Percentiles rank a stretch among this genome's conserved stretches.
These are phyloP conservation scores for Neopestalotiopsis sp. DNA, from an alignment of 2,329 filamentous ascomycete genomes.

Conservation along the genomic window DNA sequence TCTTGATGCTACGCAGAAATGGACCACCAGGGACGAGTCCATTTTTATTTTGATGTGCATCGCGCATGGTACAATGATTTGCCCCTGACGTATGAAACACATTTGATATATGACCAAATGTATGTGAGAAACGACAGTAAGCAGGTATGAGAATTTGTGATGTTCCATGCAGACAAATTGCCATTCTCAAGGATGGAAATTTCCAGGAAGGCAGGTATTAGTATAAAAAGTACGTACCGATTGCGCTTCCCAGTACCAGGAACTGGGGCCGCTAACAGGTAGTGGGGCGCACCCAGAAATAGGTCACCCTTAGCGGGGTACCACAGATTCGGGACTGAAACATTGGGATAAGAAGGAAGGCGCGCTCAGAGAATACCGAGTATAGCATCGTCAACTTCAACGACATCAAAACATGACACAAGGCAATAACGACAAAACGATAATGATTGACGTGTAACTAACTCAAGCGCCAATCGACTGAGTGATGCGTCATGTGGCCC, in stretches of 20 bases:
- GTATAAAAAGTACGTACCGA: background rate
- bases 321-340: background rate
- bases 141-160: no score
- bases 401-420: background rate
- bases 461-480: background rate
- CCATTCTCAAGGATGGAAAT: no score
- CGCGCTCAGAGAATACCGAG: background rate
- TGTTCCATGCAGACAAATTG: no score
- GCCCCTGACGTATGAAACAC: no score
- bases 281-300: background rate
- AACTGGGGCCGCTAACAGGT: background rate
- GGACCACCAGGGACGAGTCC: no score
- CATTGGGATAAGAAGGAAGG: background rate
- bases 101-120: no score
- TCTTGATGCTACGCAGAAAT: no score
- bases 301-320: background rate
- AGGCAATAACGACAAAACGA: background rate
- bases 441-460: background rate
- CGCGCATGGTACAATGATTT: no score
- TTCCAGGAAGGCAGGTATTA: background rate
- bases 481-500: background rate
- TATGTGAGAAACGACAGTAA: no score
- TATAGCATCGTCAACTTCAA: background rate
- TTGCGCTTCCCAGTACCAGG: background rate
- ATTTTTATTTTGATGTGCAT: no score